Conservation (phyloP, 140 eudicot genomes). For the Cichorium intybus region DNA sequence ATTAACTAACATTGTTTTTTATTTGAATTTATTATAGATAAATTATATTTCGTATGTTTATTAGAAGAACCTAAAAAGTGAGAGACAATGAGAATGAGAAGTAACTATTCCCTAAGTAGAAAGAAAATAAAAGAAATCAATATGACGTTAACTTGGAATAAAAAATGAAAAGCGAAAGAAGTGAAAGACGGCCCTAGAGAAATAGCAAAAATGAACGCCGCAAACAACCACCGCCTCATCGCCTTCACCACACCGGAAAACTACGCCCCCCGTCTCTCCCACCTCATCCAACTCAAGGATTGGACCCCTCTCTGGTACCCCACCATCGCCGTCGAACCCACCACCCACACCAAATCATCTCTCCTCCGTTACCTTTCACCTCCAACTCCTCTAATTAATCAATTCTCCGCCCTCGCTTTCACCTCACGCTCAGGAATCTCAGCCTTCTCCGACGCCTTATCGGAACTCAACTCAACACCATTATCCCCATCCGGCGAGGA, state of each 20-base stretch:
- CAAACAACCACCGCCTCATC: slow-evolving; percentile 28
- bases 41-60: no score
- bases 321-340: slow-evolving; percentile 60
- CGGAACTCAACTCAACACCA: slow-evolving; percentile 21
- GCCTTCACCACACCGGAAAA: slow-evolving; percentile 72
- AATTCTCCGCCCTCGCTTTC: slow-evolving; percentile 65
- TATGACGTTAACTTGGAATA: no score
- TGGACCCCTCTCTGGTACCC: slow-evolving; percentile 75
- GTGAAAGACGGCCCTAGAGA: no score
- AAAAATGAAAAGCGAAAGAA: no score
- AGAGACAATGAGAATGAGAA: no score
- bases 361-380: slow-evolving; percentile 38
- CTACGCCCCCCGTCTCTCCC: slow-evolving; percentile 57
- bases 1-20: no score
- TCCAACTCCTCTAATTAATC: slow-evolving; percentile 20
- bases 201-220: neutral
- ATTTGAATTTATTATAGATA: no score
- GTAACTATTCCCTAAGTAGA: no score
- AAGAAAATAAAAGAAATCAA: no score
- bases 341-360: slow-evolving; percentile 43
- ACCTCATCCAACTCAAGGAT: slow-evolving; percentile 43
- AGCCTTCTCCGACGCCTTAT: slow-evolving; percentile 46
- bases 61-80: no score
- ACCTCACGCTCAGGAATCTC: slow-evolving; percentile 67
- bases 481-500: slow-evolving; percentile 36